phyloP scores from a whole-genome alignment of 352 stramenopile species.

The Paralagenidium karlingii region DNA sequence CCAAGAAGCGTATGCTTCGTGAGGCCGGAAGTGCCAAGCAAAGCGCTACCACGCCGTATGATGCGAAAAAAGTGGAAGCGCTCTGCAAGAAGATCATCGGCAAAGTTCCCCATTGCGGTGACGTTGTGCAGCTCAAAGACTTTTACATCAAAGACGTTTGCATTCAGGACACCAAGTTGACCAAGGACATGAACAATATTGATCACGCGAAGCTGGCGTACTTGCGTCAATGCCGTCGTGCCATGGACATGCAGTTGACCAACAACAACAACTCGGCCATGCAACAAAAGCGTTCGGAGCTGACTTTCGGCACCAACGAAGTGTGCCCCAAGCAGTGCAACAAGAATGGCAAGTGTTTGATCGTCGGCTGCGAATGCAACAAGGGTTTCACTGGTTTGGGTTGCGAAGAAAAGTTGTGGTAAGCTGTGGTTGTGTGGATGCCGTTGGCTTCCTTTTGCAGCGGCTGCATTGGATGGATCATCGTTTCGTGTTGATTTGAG shows the following conservation, averaged over 20 bases:
- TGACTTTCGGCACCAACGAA: background rate
- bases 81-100: slow-evolving; percentile 1
- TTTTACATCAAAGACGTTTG: slow-evolving; percentile 1
- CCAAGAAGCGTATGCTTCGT: too few relatives aligned
- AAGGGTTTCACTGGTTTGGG: slow-evolving; percentile 2
- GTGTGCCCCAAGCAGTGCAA: slow-evolving; percentile 1
- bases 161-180: background rate
- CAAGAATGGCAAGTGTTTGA: background rate
- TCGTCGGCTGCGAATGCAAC: background rate
- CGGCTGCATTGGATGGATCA: too few relatives aligned
- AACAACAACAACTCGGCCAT: background rate
- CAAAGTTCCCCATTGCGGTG: background rate
- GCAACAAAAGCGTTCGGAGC: background rate
- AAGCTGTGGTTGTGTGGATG: too few relatives aligned
- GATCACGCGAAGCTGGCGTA: slow-evolving; percentile 1
- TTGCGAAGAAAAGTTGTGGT: slow-evolving; percentile 1
- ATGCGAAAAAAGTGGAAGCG: too few relatives aligned
- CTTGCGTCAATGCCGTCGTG: slow-evolving; percentile 2
- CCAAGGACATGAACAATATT: background rate
- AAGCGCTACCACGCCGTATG: background rate
- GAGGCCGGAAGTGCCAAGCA: too few relatives aligned
- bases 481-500: too few relatives aligned
- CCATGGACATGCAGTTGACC: background rate
- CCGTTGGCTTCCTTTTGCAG: too few relatives aligned
- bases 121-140: background rate